These are phyloP conservation scores for Phyllosticta citrichinensis DNA, from an alignment of 2,329 filamentous ascomycete genomes.

Conservation along the genomic window DNA sequence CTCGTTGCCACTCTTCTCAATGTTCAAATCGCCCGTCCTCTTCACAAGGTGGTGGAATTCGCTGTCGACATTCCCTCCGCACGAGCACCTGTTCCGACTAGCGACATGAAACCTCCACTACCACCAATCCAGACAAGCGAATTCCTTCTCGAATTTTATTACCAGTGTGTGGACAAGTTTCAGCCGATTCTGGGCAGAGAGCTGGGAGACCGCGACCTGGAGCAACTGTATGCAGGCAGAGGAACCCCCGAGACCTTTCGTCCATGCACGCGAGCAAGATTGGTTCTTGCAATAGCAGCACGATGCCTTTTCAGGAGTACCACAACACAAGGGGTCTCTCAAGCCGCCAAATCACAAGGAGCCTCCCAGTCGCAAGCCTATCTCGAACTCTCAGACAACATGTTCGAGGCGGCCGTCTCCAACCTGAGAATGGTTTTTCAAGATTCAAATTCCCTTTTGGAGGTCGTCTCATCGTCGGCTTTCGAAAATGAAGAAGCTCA, in stretches of 20 bases:
- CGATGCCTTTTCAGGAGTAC: conserved; percentile 7
- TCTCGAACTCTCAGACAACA: conserved; percentile 4
- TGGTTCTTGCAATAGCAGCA: conserved; percentile 1
- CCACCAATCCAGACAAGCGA: conserved; percentile 3
- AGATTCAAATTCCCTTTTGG: conserved; percentile 3
- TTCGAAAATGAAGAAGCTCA: conserved; percentile 10
- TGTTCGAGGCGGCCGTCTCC: conserved; percentile 3
- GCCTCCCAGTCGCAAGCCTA: conserved; percentile 8
- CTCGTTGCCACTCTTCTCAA: conserved; percentile 6
- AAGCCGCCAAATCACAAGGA: too few relatives aligned
- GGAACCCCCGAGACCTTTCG: conserved; percentile 3
- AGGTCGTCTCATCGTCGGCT: not conserved
- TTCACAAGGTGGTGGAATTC: conserved; percentile 3
- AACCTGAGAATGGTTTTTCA: conserved; percentile 1
- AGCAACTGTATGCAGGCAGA: conserved; percentile 1
- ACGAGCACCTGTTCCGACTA: not conserved
- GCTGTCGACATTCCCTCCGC: conserved; percentile 3
- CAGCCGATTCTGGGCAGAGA: conserved; percentile 2
- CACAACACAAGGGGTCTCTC: conserved; percentile 3
- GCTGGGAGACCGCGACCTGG: conserved; percentile 5
- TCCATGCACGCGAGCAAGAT: conserved; percentile 3
- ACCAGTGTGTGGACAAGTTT: conserved; percentile 6
- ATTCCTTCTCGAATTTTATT: conserved; percentile 9
- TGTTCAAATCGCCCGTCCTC: conserved; percentile 3
- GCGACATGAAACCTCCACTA: not conserved